Evolutionary conservation across 2,329 filamentous ascomycete genomes (phyloP), one percentile per base, ranked within the genome.

Genomic region (Monosporascus ibericus): DNA sequence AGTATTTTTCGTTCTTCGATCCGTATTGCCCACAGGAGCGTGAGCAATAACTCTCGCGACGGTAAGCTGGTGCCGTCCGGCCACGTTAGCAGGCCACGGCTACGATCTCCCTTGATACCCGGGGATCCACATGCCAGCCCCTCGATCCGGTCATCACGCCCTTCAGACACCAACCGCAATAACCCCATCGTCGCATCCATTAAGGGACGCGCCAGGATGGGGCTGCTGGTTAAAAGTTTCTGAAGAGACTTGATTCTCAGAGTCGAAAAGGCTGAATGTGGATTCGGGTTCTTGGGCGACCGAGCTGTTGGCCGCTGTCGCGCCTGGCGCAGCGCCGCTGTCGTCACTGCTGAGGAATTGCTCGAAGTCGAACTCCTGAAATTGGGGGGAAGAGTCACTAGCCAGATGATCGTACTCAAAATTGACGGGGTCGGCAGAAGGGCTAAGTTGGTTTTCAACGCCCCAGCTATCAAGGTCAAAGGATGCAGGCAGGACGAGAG

Each of bases 401-500:
- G 67, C 79, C 79, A 85, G 52, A 85, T 81, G 75, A 85, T 84
- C 75, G 79, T 81, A 77, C 74, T 83, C 80, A 84, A 78, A 72
- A 83, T 75, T 71, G 76, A 78, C 73, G 73, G 79, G 75, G 76
- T 82, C 73, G 86, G 85, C 76, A 74, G 84, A 80, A 89, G 86
- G 78, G 80, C 85, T 77, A 81, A 89, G 78, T 79, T 81, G 80
- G 78, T 81, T 81, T 80, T 89, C 84, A 86, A 86, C 73, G 85
- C 88, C 75, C 78, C 81, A 81, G 84, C 80, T 74, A 90, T 89
- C 81, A 84, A 83, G 69, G 71, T 84, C 78, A 89, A 72, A 72
- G 87, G 79, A 67, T 80, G 78, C 75, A 82, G 83, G 80, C 79
- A 81, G 53, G 77, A 79, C 70, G 82, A 88, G 81, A 83, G 79